These are phyloP conservation scores for Marasmius tenuissimus DNA, from an alignment of 1,284 basidiomycete species.

Conservation along the genomic window DNA sequence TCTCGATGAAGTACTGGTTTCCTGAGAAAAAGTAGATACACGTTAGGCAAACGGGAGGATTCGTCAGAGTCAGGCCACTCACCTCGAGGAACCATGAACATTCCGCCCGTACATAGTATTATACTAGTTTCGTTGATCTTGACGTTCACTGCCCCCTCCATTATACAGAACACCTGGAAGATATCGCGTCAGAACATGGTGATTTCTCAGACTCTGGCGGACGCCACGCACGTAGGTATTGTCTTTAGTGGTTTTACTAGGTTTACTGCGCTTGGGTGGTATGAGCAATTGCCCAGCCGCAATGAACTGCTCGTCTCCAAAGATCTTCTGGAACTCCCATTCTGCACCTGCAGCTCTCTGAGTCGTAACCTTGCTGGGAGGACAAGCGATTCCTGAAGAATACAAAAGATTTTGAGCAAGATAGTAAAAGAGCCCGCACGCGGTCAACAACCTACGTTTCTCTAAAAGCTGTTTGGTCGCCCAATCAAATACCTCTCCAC, in stretches of 20 bases:
- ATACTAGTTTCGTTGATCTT: conserved; percentile 80
- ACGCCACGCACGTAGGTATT: conserved; percentile 84
- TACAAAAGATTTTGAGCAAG: background rate
- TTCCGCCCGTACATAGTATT: conserved; percentile 79
- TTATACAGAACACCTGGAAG: conserved; percentile 81
- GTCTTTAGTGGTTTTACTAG: conserved; percentile 87
- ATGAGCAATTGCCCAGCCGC: conserved; percentile 88
- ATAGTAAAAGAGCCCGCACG: background rate
- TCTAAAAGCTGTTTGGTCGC: conserved; percentile 58
- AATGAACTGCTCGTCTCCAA: conserved; percentile 89
- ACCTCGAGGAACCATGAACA: conserved; percentile 92
- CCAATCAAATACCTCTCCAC: conserved; percentile 74
- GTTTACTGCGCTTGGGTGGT: conserved; percentile 77
- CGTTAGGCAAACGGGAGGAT: background rate
- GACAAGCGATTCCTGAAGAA: conserved; percentile 69
- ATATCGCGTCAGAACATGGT: background rate
- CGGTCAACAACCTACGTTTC: conserved; percentile 57
- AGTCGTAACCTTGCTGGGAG: conserved; percentile 64
- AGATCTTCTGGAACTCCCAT: conserved; percentile 93
- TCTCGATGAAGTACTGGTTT: conserved; percentile 70
- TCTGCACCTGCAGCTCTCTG: conserved; percentile 56
- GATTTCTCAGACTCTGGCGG: background rate
- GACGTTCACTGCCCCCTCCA: conserved; percentile 86
- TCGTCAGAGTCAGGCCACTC: conserved; percentile 21
- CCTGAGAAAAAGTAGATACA: conserved; percentile 44